Evolutionary conservation across 176 grass and related monocot species (phyloP), one percentile per base, ranked within the genome.

Genomic region (Musa beccarii): DNA sequence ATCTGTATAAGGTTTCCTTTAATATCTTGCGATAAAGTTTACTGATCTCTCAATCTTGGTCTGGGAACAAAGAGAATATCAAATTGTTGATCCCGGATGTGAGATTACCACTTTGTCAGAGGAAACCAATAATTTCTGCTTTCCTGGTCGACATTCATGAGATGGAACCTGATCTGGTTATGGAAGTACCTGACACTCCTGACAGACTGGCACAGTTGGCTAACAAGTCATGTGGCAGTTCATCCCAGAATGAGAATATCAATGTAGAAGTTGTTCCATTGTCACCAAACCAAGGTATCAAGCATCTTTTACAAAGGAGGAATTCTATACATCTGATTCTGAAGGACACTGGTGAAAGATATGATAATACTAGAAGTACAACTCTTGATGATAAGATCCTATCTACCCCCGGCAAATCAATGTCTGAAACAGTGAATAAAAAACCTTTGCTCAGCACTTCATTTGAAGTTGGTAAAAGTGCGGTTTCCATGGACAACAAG

Each of bases 161-260:
- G 29, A 49, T 43, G 66, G 29, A 69, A 49, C 66, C 66, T 43
- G 11, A 69, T 69, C 16, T 69, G 66, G 11, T 69, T 19, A 28
- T 49, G 29, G 66, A 69, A 49, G 28, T 69, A 43, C 66, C 66
- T 69, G 66, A 69, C 19, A 69, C 66, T 69, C 34, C 66, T n/a
- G 66, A 69, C 15, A 69, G 66, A 69, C 49, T 69, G 26, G 66
- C 9, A 17, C 28, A 49, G 63, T 66, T 66, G 23, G 63, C 23
- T 29, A 22, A 66, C 21, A 25, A 7, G 23, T 11, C 63, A 26
- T 26, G 23, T 66, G 63, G 23, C 63, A 66, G 21, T 25, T 10
- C 22, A 4, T 56, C 2, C 11, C 11, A 24, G n/a, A 66, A 66
- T 24, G 21, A 66, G 55, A 66, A 24, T 26, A 24, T 66, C 63